Conservation (phyloP, 306 rosid species). For the Spatholobus suberectus region DNA sequence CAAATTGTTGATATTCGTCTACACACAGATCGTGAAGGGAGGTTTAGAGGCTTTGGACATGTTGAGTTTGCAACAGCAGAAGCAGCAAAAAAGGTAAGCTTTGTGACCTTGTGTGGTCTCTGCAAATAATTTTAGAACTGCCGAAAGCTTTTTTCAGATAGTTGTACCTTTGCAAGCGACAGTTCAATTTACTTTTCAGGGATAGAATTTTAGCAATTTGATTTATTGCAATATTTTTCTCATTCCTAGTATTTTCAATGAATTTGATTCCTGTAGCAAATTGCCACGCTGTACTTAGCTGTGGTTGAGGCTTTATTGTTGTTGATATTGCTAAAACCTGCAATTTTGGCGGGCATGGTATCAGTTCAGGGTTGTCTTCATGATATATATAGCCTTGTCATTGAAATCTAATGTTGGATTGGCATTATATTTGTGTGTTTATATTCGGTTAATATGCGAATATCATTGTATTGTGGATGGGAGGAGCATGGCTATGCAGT, state of each 20-base stretch:
- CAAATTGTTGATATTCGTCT: conserved; percentile 71
- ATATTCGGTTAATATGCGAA: neutral
- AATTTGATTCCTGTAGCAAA: neutral
- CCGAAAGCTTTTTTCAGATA: neutral
- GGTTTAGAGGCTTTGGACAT: conserved; percentile 79
- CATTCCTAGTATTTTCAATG: conserved; percentile 3
- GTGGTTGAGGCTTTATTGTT: neutral
- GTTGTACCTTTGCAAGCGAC: neutral
- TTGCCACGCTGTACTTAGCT: neutral
- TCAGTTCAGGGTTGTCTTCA: neutral
- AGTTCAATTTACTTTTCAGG: neutral
- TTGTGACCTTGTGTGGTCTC: conserved; percentile 20
- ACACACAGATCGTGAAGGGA: conserved; percentile 52
- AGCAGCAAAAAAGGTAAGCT: conserved; percentile 65
- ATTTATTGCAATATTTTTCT: neutral
- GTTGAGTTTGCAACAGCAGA: conserved; percentile 72
- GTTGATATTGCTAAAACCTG: conserved; percentile 2
- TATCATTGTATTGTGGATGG: neutral
- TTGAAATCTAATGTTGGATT: neutral
- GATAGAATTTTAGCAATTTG: neutral
- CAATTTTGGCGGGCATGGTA: neutral
- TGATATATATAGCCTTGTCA: neutral
- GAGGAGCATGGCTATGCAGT: neutral
- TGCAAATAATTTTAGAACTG: conserved; percentile 12
- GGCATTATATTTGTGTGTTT: neutral